Evolutionary conservation across 1,139 yeast species (phyloP), one percentile per base, ranked within the genome.

Genomic region (Arxiozyma heterogenica): DNA sequence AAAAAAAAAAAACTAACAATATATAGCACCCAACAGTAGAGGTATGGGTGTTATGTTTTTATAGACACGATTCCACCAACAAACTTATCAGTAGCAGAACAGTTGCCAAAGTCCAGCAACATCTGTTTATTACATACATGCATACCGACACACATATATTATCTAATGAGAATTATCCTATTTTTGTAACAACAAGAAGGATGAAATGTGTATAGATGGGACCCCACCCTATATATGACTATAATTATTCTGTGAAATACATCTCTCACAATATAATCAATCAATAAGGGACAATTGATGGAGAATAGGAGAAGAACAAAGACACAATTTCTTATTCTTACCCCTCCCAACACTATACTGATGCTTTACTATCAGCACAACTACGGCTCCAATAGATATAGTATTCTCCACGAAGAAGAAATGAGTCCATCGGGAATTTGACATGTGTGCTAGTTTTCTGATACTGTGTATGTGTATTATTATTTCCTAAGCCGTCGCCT

Each of bases 321-420:
- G 30, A 50, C 50, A 52, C n/a, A n/a, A 15, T 12, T 34, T 15
- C 39, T 34, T 34, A 34, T 12, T 34, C 39, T 34, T 34, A 15
- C 39, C n/a, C 39, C 4, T n/a, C 39, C n/a, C 50, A 25, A 22
- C 17, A 22, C 44, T 47, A 41, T 23, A 25, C 41, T 38, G 20
- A 5, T 18, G 6, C 23, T 7, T 49, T 59, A 51, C 55, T 63
- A 54, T 66, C 54, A 61, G 70, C 68, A 66, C 70, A 64, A 65
- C 62, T 59, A 59, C 68, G 70, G 70, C 70, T 63, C 70, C 67
- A 57, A 53, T 57, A 59, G 61, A 57, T 56, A 60, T 62, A 34
- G 39, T 12, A 34, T 34, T 34, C 38, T 30, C 38, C 11, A 12
- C 3, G 11, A 30, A 3, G 45, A 22, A 47, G 44, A 22, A 55